Evolutionary conservation across 2,329 filamentous ascomycete species (phyloP), one percentile per base, ranked within the genome.

Genomic region (Paracamarosporium sp.): DNA sequence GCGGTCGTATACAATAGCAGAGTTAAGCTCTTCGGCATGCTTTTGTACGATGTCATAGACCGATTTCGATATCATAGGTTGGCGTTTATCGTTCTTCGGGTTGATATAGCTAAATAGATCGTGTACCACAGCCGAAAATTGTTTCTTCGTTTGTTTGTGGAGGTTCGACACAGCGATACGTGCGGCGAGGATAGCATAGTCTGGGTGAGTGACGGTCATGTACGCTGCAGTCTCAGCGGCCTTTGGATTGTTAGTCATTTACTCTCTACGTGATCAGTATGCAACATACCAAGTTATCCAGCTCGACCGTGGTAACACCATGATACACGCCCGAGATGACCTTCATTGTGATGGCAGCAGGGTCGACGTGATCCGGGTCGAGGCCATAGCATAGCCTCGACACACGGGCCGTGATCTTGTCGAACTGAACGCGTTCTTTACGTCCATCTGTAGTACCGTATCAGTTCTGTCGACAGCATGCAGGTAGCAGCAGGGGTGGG

Each of bases 61-160:
- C 69, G 90, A 84, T 73, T 94, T 83, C 41, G 94, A 93, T 74
- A 99, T 98, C 95, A 99, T 99, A 56, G 95, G 94, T 50, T 93
- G 94, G 7, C 85, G 76, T 67, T 85, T 89, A 62, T 83, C 82
- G 79, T 97, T 99, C 82, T 92, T 96, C 61, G 94, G 93, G 83
- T 99, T 99, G 79, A 96, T 83, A 79, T 97, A 99, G 83, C 95
- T 86, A 82, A 94, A 97, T 40, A 99, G 88, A 73, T 99, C 95
- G 70, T 88, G 89, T 70, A 99, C 86, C 59, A 99, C 95, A 48
- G 92, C 85, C n/a, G 95, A 98, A 84, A 96, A 99, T 78, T 98
- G 94, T 86, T 99, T 99, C 87, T 98, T 98, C 65, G 95, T 99
- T 86, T 99, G 95, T 83, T 99, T 99, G 89, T 99, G 95, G 59